Evolutionary conservation across 2,329 filamentous ascomycete genomes (phyloP).

Genomic region (Fonsecaea nubica): DNA sequence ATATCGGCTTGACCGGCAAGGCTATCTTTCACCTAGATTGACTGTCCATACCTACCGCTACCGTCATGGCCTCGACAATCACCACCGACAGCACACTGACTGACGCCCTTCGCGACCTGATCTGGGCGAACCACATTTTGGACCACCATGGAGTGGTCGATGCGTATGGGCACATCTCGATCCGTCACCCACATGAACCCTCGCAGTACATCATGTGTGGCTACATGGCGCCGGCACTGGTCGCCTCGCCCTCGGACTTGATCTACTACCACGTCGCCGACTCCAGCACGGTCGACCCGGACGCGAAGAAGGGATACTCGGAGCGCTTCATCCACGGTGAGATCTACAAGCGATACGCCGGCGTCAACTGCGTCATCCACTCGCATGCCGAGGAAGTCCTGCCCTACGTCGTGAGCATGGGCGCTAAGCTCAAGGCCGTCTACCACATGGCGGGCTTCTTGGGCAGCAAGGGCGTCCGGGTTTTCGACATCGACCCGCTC

Average conservation of each 20-base stretch:
- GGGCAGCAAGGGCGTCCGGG: slow-evolving; percentile 42
- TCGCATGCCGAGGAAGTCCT: slow-evolving; percentile 54
- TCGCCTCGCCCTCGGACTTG: slow-evolving; percentile 54
- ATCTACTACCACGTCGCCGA: slow-evolving; percentile 56
- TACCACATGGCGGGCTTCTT: slow-evolving; percentile 57
- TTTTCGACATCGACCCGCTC: slow-evolving; percentile 46
- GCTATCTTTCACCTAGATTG: background rate
- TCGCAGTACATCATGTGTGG: slow-evolving; percentile 58
- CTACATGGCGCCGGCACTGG: slow-evolving; percentile 56
- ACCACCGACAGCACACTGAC: slow-evolving; percentile 16
- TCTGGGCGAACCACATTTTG: slow-evolving; percentile 51
- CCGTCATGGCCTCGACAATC: background rate
- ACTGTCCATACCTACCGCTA: background rate
- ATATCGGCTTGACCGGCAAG: no score
- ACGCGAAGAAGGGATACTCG: slow-evolving; percentile 49
- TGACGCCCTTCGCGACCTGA: slow-evolving; percentile 31
- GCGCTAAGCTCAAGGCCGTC: slow-evolving; percentile 50
- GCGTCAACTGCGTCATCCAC: slow-evolving; percentile 53
- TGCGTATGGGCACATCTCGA: slow-evolving; percentile 64
- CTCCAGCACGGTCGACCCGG: slow-evolving; percentile 50
- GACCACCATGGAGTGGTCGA: slow-evolving; percentile 59
- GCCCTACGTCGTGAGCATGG: slow-evolving; percentile 49
- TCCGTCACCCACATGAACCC: slow-evolving; percentile 57
- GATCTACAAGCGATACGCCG: slow-evolving; percentile 52
- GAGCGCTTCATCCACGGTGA: slow-evolving; percentile 59